Percentiles rank a stretch among this genome's conserved stretches.
Evolutionary conservation across 2,329 filamentous ascomycete species (phyloP).

Genomic region (Pseudogymnoascus sp.): DNA sequence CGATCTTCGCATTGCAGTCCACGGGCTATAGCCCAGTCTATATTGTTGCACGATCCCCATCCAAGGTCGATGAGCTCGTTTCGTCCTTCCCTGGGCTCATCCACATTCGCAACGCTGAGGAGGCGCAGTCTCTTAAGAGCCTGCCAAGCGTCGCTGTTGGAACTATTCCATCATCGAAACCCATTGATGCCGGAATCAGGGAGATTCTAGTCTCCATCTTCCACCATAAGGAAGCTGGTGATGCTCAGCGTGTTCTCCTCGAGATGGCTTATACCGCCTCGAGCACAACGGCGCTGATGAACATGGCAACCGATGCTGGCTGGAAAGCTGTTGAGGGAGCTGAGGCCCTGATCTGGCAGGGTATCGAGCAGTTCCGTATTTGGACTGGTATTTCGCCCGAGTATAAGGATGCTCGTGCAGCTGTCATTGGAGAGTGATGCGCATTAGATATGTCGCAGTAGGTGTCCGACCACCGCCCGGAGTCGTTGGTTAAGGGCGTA

Average conservation of each 20-base stretch:
- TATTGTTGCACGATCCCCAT: slow-evolving; percentile 67
- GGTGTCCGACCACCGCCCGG: background rate
- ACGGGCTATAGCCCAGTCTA: slow-evolving; percentile 85
- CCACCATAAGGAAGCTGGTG: slow-evolving; percentile 32
- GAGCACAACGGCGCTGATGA: slow-evolving; percentile 73
- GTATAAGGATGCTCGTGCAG: slow-evolving; percentile 60
- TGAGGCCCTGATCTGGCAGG: slow-evolving; percentile 85
- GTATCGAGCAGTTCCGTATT: slow-evolving; percentile 58
- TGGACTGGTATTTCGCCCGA: slow-evolving; percentile 78
- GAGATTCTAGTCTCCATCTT: slow-evolving; percentile 53
- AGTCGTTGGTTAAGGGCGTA: slow-evolving; percentile 3
- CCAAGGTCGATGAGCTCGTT: slow-evolving; percentile 61
- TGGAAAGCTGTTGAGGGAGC: slow-evolving; percentile 83
- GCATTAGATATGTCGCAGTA: background rate
- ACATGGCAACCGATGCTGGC: slow-evolving; percentile 66
- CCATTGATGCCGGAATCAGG: slow-evolving; percentile 66
- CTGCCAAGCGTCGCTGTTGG: slow-evolving; percentile 70
- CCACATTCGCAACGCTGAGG: slow-evolving; percentile 31
- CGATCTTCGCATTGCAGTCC: slow-evolving; percentile 77
- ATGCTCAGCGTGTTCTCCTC: slow-evolving; percentile 53
- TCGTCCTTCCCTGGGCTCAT: slow-evolving; percentile 56
- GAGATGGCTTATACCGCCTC: slow-evolving; percentile 95
- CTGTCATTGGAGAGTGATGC: slow-evolving; percentile 38
- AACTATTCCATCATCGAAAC: slow-evolving; percentile 82
- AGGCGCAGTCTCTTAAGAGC: slow-evolving; percentile 42